These are phyloP conservation scores for Leucocoprinus leucothites DNA, from an alignment of 768 basidiomycete genomes.

Conservation along the genomic window DNA sequence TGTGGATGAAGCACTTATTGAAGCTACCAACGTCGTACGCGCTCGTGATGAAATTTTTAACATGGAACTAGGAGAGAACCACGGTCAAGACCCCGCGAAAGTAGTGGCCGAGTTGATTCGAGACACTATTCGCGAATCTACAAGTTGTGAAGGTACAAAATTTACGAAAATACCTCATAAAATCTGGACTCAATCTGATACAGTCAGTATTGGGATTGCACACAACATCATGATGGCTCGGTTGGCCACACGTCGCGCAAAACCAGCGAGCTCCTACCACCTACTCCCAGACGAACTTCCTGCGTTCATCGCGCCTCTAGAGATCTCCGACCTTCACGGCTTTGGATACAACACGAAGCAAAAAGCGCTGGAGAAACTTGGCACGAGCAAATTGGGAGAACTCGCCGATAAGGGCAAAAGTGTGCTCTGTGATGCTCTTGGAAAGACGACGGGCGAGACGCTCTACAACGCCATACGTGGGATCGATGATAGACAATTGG, in stretches of 20 bases:
- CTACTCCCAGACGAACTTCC: conserved; percentile 52
- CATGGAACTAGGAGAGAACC: conserved; percentile 11
- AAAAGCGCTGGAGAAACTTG: conserved; percentile 81
- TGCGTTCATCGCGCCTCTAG: conserved; percentile 59
- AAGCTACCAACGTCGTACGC: conserved; percentile 65
- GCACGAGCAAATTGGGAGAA: conserved; percentile 66
- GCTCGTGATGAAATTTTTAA: conserved; percentile 17
- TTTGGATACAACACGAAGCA: conserved; percentile 75
- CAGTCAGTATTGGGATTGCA: conserved; percentile 90
- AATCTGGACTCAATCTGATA: background rate
- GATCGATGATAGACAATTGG: conserved; percentile 74
- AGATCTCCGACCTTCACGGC: conserved; percentile 81
- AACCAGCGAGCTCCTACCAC: conserved; percentile 86
- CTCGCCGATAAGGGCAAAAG: conserved; percentile 61
- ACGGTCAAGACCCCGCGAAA: conserved; percentile 58
- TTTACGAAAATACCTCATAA: background rate
- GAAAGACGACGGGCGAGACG: conserved; percentile 79
- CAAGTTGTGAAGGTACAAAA: conserved; percentile 75
- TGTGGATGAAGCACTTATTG: conserved; percentile 93
- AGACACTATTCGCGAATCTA: conserved; percentile 69
- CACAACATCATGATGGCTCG: conserved; percentile 92
- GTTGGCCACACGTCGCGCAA: conserved; percentile 86
- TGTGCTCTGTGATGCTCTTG: conserved; percentile 68
- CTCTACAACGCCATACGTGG: conserved; percentile 84
- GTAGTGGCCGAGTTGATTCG: conserved; percentile 82